phyloP scores from a whole-genome alignment of 495 filamentous ascomycete species.

The Staphylotrichum longicolle region DNA sequence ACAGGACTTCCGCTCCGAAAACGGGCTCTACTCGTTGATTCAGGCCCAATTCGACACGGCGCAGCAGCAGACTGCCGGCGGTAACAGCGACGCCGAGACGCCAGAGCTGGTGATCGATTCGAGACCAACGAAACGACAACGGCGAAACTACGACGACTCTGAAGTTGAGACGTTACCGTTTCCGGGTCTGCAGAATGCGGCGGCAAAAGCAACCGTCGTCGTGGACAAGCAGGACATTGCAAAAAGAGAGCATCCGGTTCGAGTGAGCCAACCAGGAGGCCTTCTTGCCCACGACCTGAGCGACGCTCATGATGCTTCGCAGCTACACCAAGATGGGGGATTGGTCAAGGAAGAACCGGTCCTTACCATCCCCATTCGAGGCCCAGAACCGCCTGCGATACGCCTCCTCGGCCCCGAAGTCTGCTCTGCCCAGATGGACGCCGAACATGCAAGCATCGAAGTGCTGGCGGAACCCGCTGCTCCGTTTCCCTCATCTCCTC shows the following conservation, averaged over 20 bases:
- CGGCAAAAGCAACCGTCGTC: neutral
- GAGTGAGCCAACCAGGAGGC: neutral
- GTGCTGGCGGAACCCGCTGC: slow-evolving; percentile 9
- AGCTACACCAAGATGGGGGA: neutral
- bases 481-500: slow-evolving; percentile 26
- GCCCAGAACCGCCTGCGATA: neutral
- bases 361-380: too few species aligned
- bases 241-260: neutral
- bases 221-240: neutral
- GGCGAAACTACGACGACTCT: slow-evolving; percentile 30
- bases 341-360: too few species aligned
- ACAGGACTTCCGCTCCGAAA: slow-evolving; percentile 68
- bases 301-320: too few species aligned
- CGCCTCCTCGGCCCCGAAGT: slow-evolving; percentile 18
- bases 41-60: slow-evolving; percentile 60
- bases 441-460: neutral
- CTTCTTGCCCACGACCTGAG: neutral
- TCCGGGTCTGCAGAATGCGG: slow-evolving; percentile 5
- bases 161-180: neutral
- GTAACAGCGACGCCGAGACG: slow-evolving; percentile 19
- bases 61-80: slow-evolving; percentile 22
- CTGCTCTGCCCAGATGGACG: neutral
- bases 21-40: slow-evolving; percentile 67
- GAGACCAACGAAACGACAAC: slow-evolving; percentile 47
- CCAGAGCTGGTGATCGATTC: slow-evolving; percentile 25